Evolutionary conservation across 306 rosid genomes (phyloP).

Genomic region (Ceratonia siliqua): DNA sequence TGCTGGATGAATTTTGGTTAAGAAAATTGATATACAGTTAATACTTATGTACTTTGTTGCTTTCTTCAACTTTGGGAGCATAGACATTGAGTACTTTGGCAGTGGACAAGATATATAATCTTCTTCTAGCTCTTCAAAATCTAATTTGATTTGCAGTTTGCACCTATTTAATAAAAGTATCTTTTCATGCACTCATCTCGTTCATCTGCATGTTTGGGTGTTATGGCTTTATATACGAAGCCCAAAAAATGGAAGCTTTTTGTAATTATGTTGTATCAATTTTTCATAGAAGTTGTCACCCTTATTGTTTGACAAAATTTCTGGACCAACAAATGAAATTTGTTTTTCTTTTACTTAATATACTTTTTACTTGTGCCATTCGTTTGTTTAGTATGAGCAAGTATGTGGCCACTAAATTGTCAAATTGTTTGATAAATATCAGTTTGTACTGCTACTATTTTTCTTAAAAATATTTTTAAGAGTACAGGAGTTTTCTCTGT

Average conservation of each 20-base stretch:
- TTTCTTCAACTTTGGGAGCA: conserved; percentile 16
- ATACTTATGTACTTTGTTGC: neutral
- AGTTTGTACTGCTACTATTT: neutral
- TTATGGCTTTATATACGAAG: neutral
- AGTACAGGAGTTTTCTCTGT: neutral
- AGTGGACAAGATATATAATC: neutral
- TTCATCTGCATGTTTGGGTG: neutral
- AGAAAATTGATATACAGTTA: neutral
- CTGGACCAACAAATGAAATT: neutral
- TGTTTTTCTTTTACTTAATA: neutral
- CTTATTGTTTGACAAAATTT: neutral
- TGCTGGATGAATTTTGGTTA: conserved; percentile 30
- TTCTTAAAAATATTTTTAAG: neutral
- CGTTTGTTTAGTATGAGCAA: neutral
- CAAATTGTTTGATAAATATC: neutral
- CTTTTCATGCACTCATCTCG: neutral
- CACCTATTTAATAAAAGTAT: neutral
- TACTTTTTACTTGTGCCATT: neutral
- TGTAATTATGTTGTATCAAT: neutral
- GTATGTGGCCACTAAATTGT: neutral
- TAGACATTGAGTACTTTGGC: conserved; percentile 14
- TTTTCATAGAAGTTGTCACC: neutral
- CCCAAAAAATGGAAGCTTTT: neutral
- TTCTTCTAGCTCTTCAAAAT: neutral
- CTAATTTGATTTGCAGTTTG: neutral